phyloP scores from a whole-genome alignment of 495 filamentous ascomycete species.

The Penicillium mononematosum region DNA sequence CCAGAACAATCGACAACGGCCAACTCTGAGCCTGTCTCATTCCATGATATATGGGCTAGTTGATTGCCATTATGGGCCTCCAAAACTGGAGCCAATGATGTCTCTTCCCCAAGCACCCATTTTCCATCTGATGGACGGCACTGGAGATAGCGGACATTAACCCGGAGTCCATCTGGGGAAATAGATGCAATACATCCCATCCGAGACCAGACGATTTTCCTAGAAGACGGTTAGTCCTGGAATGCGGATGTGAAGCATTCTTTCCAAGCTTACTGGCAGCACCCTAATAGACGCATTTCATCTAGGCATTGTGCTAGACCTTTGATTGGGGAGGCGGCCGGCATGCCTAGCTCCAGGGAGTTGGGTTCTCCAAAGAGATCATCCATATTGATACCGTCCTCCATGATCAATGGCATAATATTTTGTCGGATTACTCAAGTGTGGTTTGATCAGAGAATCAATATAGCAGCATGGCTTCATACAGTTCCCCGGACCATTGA shows the following conservation, averaged over 20 bases:
- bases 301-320: constrained; percentile 71
- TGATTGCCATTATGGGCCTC: constrained; percentile 50
- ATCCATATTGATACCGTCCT: constrained; percentile 65
- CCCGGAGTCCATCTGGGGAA: constrained; percentile 60
- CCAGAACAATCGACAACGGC: constrained; percentile 74
- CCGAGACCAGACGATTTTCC: constrained; percentile 86
- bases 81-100: constrained; percentile 40
- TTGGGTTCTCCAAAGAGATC: constrained; percentile 75
- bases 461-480: constrained; percentile 20
- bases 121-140: constrained; percentile 67
- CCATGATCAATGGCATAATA: constrained; percentile 58
- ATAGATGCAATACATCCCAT: constrained; percentile 85
- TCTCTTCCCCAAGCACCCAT: constrained; percentile 73
- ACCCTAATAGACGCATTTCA: constrained; percentile 74
- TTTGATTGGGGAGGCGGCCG: constrained; percentile 57
- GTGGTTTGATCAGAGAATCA: constrained; percentile 1
- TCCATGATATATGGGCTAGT: constrained; percentile 80
- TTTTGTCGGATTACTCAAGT: constrained; percentile 10
- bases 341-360: constrained; percentile 50
- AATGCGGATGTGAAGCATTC: not conserved
- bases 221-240: constrained; percentile 32
- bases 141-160: constrained; percentile 70
- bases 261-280: constrained; percentile 69
- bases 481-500: constrained; percentile 5
- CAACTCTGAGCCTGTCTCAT: constrained; percentile 67